A percentile compares a stretch with the other conserved stretches of the same genome.
Evolutionary conservation across 805 yeast species (phyloP).

Genomic region (Hanseniaspora jakobsenii): DNA sequence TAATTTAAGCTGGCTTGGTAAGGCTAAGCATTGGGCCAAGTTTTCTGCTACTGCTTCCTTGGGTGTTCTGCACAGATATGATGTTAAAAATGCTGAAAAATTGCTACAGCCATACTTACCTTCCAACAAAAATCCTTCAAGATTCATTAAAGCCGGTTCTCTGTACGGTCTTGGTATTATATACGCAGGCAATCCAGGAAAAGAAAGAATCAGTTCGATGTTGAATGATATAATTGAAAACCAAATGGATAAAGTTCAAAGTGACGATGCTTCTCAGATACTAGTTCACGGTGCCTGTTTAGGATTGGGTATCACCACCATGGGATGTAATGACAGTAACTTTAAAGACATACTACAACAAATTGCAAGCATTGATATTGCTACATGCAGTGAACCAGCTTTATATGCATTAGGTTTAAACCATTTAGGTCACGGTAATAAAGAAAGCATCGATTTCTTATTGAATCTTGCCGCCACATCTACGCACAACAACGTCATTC

Average conservation of each 20-base stretch:
- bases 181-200: constrained; percentile 92
- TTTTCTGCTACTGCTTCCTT: constrained; percentile 95
- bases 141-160: constrained; percentile 92
- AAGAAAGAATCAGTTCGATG: constrained; percentile 61
- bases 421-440: constrained; percentile 81
- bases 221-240: constrained; percentile 57
- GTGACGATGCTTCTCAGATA: constrained; percentile 62
- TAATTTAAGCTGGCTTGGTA: constrained; percentile 89
- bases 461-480: constrained; percentile 85
- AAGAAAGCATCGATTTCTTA: constrained; percentile 63
- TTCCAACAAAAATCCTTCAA: constrained; percentile 52
- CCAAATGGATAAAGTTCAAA: constrained; percentile 41
- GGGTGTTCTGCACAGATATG: constrained; percentile 94
- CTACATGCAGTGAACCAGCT: constrained; percentile 91
- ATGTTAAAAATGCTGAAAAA: constrained; percentile 77
- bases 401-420: constrained; percentile 92
- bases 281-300: constrained; percentile 90
- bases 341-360: constrained; percentile 74
- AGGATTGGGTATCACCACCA: constrained; percentile 92
- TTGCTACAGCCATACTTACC: constrained; percentile 87
- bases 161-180: constrained; percentile 85
- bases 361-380: constrained; percentile 79
- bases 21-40: constrained; percentile 97
- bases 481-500: constrained; percentile 85
- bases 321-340: constrained; percentile 69